Evolutionary conservation across 106 monocot species (phyloP).

Genomic region (Acorus calamus): DNA sequence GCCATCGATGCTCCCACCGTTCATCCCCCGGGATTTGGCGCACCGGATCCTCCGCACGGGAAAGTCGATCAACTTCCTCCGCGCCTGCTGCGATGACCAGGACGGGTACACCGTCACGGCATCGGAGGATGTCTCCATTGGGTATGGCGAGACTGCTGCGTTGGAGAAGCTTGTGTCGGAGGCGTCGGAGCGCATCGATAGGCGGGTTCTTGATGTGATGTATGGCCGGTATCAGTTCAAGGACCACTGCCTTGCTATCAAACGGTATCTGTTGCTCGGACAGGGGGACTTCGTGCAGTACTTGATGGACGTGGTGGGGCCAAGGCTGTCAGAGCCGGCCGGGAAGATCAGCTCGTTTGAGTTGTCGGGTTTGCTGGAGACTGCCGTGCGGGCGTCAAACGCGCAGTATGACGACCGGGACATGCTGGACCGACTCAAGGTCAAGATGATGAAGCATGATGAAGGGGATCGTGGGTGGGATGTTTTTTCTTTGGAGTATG

Average conservation of each 20-base stretch:
- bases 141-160: constrained; percentile 76
- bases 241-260: constrained; percentile 94
- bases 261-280: constrained; percentile 81
- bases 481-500: constrained; percentile 92
- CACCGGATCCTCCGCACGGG: constrained; percentile 85
- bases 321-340: constrained; percentile 83
- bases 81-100: constrained; percentile 88
- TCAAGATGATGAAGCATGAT: constrained; percentile 90
- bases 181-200: constrained; percentile 78
- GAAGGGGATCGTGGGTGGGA: constrained; percentile 98
- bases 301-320: constrained; percentile 88
- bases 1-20: constrained; percentile 78
- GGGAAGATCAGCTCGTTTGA: constrained; percentile 93
- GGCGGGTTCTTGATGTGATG: constrained; percentile 84
- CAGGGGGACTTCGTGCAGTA: constrained; percentile 99
- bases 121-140: constrained; percentile 7
- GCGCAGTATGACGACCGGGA: constrained; percentile 95
- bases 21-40: constrained; percentile 74
- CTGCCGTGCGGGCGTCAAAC: constrained; percentile 86
- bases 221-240: constrained; percentile 58
- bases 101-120: too few relatives aligned
- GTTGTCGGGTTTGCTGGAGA: constrained; percentile 74
- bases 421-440: constrained; percentile 78
- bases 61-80: constrained; percentile 92
- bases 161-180: constrained; percentile 75